Conservation (phyloP, 2,329 filamentous ascomycete species). For the Cytospora chrysosperma region DNA sequence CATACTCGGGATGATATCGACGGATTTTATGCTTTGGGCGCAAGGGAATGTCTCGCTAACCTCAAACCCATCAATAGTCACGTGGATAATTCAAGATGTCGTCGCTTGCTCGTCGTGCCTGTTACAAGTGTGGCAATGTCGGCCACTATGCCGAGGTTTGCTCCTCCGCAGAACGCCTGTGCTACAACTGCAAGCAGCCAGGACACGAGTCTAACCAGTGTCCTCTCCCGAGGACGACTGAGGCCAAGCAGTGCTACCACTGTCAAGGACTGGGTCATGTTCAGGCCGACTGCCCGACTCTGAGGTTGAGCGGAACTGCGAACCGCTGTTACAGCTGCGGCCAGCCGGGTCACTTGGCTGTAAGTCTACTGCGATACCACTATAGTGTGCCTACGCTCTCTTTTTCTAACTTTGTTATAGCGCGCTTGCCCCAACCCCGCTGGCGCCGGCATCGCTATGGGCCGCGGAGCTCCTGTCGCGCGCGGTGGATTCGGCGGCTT, state of each 20-base stretch:
- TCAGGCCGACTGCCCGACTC: conserved; percentile 96
- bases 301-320: conserved; percentile 82
- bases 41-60: conserved; percentile 38
- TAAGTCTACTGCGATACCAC: conserved; percentile 45
- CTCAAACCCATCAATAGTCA: conserved; percentile 32
- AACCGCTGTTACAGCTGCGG: conserved; percentile 97
- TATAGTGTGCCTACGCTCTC: neutral
- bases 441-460: conserved; percentile 58
- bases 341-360: conserved; percentile 86
- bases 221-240: conserved; percentile 92
- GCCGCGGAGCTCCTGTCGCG: conserved; percentile 64
- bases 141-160: conserved; percentile 86
- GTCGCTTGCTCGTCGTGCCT: conserved; percentile 77
- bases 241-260: conserved; percentile 99
- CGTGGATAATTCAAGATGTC: conserved; percentile 57
- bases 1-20: conserved; percentile 27
- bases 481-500: conserved; percentile 69
- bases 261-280: conserved; percentile 98
- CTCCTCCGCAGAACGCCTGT: conserved; percentile 95
- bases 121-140: conserved; percentile 82
- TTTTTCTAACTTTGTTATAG: conserved; percentile 38
- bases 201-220: conserved; percentile 98
- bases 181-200: conserved; percentile 99
- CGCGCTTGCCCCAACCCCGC: conserved; percentile 81
- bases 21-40: conserved; percentile 27